Conservation (phyloP, 2,329 filamentous ascomycete species). For the Phaeosphaeriaceae sp. region DNA sequence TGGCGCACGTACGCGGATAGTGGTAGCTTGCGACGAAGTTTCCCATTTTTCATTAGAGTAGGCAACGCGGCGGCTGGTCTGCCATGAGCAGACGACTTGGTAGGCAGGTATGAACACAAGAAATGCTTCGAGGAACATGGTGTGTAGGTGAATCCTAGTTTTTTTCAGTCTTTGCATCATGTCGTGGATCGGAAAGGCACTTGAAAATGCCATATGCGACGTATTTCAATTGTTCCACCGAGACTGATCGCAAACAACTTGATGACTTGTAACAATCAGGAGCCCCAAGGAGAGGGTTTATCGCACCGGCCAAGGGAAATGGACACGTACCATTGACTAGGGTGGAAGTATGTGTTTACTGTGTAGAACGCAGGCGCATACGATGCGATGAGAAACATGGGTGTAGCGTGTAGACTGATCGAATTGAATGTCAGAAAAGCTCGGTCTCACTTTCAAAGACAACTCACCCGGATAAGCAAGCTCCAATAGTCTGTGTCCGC, state of each 20-base stretch:
- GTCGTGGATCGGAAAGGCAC: too few species aligned
- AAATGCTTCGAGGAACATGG: constrained; percentile 24
- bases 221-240: too few species aligned
- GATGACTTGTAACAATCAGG: too few species aligned
- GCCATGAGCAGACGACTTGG: constrained; percentile 18
- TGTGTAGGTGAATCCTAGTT: constrained; percentile 24
- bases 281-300: too few species aligned
- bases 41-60: constrained; percentile 6
- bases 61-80: constrained; percentile 1
- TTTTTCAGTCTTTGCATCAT: too few species aligned
- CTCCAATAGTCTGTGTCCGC: constrained; percentile 25
- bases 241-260: too few species aligned
- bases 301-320: too few species aligned
- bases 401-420: constrained; percentile 25
- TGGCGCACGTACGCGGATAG: not conserved
- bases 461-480: constrained; percentile 24
- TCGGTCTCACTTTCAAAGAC: too few species aligned
- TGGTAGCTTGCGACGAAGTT: constrained; percentile 5
- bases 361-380: constrained; percentile 20
- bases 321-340: constrained; percentile 25
- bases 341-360: constrained; percentile 22
- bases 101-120: constrained; percentile 24
- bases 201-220: too few species aligned
- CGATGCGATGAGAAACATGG: constrained; percentile 26
- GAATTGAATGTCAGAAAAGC: too few species aligned